phyloP scores from a whole-genome alignment of 345 rosid species.

The Eucalyptus pauciflora region DNA sequence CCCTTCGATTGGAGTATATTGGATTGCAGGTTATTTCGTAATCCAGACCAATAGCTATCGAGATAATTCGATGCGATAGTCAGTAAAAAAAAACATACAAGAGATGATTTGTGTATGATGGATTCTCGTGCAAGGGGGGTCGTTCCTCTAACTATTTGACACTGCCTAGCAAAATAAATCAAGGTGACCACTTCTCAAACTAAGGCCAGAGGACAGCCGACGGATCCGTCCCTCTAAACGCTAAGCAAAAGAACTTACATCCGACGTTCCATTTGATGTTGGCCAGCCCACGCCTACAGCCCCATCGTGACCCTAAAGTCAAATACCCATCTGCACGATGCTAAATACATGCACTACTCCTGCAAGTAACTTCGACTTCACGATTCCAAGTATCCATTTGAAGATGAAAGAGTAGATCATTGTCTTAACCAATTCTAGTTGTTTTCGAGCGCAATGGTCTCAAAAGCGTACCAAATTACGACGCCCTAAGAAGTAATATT shows the following conservation, averaged over 20 bases:
- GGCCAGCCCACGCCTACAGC: not conserved
- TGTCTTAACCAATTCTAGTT: not conserved
- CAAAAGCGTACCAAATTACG: constrained; percentile 2
- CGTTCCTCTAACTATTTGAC: not conserved
- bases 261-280: not conserved
- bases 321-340: not conserved
- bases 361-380: not conserved
- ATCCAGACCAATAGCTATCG: not conserved
- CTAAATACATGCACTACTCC: not conserved
- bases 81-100: not conserved
- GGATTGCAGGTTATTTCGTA: not conserved
- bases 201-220: not conserved
- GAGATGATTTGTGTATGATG: not conserved
- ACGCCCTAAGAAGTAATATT: not conserved
- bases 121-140: not conserved
- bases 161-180: not conserved
- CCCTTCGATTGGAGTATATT: not conserved
- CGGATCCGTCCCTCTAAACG: not conserved
- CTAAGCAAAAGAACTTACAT: not conserved
- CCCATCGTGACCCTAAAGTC: not conserved
- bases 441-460: not conserved
- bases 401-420: not conserved
- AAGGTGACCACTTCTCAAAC: not conserved
- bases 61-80: not conserved
- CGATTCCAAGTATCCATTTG: not conserved